A percentile compares a stretch with the other conserved stretches of the same genome.
These are phyloP conservation scores for Xanthoconium purpureum DNA, from an alignment of 768 basidiomycete species.

Conservation along the genomic window DNA sequence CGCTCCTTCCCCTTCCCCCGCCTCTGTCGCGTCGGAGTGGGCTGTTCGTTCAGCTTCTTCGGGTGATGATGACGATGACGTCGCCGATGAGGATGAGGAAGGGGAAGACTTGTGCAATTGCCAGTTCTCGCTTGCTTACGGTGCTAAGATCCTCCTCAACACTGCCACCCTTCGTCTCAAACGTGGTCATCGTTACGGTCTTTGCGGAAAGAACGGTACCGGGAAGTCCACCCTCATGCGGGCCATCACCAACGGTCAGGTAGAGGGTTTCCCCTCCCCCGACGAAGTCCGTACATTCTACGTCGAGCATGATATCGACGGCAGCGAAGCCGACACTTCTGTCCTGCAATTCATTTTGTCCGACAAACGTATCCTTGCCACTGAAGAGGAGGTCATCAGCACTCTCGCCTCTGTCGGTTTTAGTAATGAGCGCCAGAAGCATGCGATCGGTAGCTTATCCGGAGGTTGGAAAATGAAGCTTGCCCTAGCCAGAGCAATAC, in stretches of 20 bases:
- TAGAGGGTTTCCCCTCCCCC: slow-evolving; percentile 97
- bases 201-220: slow-evolving; percentile 98
- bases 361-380: slow-evolving; percentile 79
- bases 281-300: slow-evolving; percentile 98
- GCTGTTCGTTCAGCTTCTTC: slow-evolving; percentile 86
- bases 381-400: slow-evolving; percentile 66
- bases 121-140: slow-evolving; percentile 97
- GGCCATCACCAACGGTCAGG: slow-evolving; percentile 91
- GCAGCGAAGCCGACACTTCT: slow-evolving; percentile 87
- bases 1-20: slow-evolving; percentile 59
- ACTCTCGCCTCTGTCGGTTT: slow-evolving; percentile 92
- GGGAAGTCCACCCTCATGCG: slow-evolving; percentile 96
- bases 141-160: slow-evolving; percentile 98
- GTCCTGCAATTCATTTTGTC: slow-evolving; percentile 83
- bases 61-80: slow-evolving; percentile 63
- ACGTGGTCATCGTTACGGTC: slow-evolving; percentile 98
- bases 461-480: slow-evolving; percentile 99
- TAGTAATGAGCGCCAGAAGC: slow-evolving; percentile 78
- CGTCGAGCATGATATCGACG: slow-evolving; percentile 99
- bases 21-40: slow-evolving; percentile 75
- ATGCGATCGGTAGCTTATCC: slow-evolving; percentile 85
- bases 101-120: slow-evolving; percentile 99
- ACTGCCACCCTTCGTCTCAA: slow-evolving; percentile 95
- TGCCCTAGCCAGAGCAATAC: slow-evolving; percentile 92
- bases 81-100: slow-evolving; percentile 88